A percentile compares a stretch with the other conserved stretches of the same genome.
Evolutionary conservation across 257 asterid genomes (phyloP).

Genomic region (Solanum neorickii): DNA sequence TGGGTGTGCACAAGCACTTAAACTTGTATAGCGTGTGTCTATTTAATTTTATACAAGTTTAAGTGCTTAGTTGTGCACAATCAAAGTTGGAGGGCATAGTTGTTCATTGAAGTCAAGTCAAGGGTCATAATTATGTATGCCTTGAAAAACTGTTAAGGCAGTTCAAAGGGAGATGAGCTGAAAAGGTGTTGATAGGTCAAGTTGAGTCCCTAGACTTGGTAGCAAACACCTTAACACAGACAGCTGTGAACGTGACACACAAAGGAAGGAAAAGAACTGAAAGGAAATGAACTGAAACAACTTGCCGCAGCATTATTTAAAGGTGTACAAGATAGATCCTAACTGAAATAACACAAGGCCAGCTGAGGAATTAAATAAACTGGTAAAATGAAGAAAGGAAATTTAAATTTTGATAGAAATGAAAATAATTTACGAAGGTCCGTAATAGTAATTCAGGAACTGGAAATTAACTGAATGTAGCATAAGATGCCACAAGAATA

Average conservation of each 20-base stretch:
- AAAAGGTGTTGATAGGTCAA: not conserved
- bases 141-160: not conserved
- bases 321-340: not conserved
- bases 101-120: too few species aligned
- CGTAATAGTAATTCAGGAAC: constrained; percentile 13
- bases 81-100: too few species aligned
- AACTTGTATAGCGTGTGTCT: too few species aligned
- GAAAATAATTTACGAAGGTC: constrained; percentile 21
- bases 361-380: constrained; percentile 16
- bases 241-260: not conserved
- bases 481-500: constrained; percentile 59
- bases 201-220: not conserved
- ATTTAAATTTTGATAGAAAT: constrained; percentile 15
- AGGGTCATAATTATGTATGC: too few species aligned
- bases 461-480: constrained; percentile 42
- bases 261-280: not conserved
- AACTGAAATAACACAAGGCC: constrained; percentile 5
- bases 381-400: constrained; percentile 14
- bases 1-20: too few species aligned
- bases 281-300: not conserved
- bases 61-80: too few species aligned
- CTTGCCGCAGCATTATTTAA: constrained; percentile 3
- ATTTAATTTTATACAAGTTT: too few species aligned
- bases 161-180: not conserved
- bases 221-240: not conserved